Evolutionary conservation across 148 eudicot genomes (phyloP), one percentile per base, ranked within the genome.

Genomic region (Fagopyrum esculentum): DNA sequence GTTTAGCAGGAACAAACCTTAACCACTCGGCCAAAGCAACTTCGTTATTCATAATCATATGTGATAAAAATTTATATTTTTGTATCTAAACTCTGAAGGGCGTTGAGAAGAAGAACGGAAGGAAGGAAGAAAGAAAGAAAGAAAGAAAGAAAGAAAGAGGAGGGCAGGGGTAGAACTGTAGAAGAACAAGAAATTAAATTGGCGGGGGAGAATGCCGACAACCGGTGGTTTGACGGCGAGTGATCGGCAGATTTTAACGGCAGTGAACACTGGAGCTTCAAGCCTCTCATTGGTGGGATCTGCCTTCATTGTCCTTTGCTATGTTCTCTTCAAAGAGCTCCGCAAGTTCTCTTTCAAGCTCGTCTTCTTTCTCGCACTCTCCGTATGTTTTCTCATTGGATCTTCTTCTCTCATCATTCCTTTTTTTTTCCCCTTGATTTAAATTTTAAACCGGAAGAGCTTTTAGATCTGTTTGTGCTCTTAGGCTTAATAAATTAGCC

Each of bases 11-110:
- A 96, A 91, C 96, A 92, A 97, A 97, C 98, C 96, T 94, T 94
- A 94, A 94, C 98, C 98, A 92, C 97, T 94, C 98, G 98, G 98
- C 98, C 98, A 91, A 94, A 91, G 96, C 92, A 92, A 82, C 98
- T n/a, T 47, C 4, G 2, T 35, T 66, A n/a, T n/a, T n/a, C n/a
- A n/a, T n/a, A 3, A 1, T 6, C 2, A 0, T 5, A 1, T 56
- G 0, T 56, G 3, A 11, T 13, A 35, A 35, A 0, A 63, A 1
- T 10, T 63, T 8, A 1, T 3, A 2, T 22, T 0, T 22, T 22
- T 0, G 26, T 22, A 22, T 22, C 26, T 22, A 22, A 66, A 66
- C 16, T 66, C 71, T 66, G 71, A 66, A 40, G 47, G 47, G 71
- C 22, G 71, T 35, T 17, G 9, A 66, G 71, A 19, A 35, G 50